These are phyloP conservation scores for Talaromyces rugulosus DNA, from an alignment of 2,329 filamentous ascomycete genomes.

Conservation along the genomic window DNA sequence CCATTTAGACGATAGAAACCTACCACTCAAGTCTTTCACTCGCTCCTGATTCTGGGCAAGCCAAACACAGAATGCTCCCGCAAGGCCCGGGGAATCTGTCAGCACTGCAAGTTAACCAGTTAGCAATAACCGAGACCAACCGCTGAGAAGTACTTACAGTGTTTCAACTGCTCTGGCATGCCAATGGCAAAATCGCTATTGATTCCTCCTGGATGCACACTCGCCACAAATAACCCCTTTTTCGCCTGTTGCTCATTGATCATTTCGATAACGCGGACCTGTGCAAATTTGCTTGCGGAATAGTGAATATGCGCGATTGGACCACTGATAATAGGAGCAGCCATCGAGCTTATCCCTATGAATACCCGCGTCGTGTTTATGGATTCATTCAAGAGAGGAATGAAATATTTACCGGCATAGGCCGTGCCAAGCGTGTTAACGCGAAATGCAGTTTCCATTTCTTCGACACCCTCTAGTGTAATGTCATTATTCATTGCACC, in stretches of 20 bases:
- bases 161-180: slow-evolving; percentile 20
- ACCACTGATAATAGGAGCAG: slow-evolving; percentile 32
- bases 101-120: slow-evolving; percentile 15
- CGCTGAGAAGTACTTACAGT: slow-evolving; percentile 1
- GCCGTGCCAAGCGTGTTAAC: slow-evolving; percentile 37
- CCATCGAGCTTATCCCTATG: slow-evolving; percentile 28
- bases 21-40: slow-evolving; percentile 14
- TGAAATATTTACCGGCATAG: slow-evolving; percentile 31
- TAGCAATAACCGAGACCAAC: background rate
- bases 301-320: slow-evolving; percentile 30
- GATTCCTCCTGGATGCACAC: slow-evolving; percentile 36
- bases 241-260: slow-evolving; percentile 31
- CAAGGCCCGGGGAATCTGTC: slow-evolving; percentile 21
- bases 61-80: slow-evolving; percentile 22
- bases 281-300: slow-evolving; percentile 36
- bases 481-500: slow-evolving; percentile 31
- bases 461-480: slow-evolving; percentile 26
- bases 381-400: slow-evolving; percentile 25
- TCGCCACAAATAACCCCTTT: slow-evolving; percentile 24
- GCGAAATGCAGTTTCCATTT: slow-evolving; percentile 32
- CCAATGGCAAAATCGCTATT: slow-evolving; percentile 30
- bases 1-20: slow-evolving; percentile 19
- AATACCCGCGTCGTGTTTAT: slow-evolving; percentile 24
- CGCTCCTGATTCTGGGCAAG: slow-evolving; percentile 15
- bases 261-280: slow-evolving; percentile 35